Percentiles rank a stretch among this genome's conserved stretches.
phyloP scores from a whole-genome alignment of 768 basidiomycete species.

The Tulasnella sp. region DNA sequence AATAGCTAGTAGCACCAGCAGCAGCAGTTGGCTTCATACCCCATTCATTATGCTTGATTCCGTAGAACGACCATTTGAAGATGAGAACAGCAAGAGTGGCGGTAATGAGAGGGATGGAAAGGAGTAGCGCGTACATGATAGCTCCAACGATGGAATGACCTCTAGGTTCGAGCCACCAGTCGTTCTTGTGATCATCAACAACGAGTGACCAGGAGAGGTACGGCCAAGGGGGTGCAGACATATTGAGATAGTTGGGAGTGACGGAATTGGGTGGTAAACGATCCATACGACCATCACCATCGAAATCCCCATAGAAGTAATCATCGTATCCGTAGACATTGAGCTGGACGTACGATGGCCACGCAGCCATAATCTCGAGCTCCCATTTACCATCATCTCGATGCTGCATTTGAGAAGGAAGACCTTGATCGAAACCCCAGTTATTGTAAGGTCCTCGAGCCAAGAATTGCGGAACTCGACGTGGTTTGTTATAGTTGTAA shows the following conservation, averaged over 20 bases:
- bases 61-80: constrained; percentile 96
- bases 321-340: constrained; percentile 87
- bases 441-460: constrained; percentile 81
- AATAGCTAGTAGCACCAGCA: constrained; percentile 51
- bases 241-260: constrained; percentile 78
- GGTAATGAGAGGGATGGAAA: constrained; percentile 72
- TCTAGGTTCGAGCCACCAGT: constrained; percentile 69
- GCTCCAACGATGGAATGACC: constrained; percentile 70
- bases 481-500: constrained; percentile 39
- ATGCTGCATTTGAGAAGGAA: constrained; percentile 53
- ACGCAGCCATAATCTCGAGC: constrained; percentile 75
- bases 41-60: constrained; percentile 87
- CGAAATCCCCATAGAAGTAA: constrained; percentile 84
- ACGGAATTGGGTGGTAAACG: constrained; percentile 73
- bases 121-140: constrained; percentile 75
- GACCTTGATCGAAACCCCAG: constrained; percentile 85
- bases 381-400: constrained; percentile 61
- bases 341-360: constrained; percentile 83
- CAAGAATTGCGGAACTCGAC: constrained; percentile 77
- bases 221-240: constrained; percentile 43
- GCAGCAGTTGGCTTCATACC: constrained; percentile 70
- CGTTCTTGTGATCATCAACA: constrained; percentile 62
- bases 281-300: constrained; percentile 77
- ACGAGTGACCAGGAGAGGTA: constrained; percentile 78
- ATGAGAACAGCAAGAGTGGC: constrained; percentile 66